phyloP scores from a whole-genome alignment of 495 filamentous ascomycete genomes.

The Podospora pseudopauciseta region DNA sequence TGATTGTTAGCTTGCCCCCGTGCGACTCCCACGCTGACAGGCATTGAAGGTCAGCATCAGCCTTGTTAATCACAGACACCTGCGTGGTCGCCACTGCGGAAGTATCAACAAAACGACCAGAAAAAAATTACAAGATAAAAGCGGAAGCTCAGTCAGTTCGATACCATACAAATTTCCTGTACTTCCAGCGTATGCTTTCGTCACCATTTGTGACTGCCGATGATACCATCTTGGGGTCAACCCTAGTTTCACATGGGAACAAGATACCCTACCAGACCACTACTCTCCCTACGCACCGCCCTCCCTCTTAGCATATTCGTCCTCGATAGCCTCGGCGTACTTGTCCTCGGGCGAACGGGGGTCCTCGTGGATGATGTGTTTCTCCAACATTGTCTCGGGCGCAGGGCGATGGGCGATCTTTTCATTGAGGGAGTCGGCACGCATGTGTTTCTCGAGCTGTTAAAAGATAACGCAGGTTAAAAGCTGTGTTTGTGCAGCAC shows the following conservation, averaged over 20 bases:
- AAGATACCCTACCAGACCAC: background rate
- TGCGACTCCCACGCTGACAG: too few species aligned
- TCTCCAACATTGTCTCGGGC: slow-evolving; percentile 68
- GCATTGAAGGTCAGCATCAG: too few species aligned
- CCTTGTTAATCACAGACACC: too few species aligned
- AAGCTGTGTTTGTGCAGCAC: background rate
- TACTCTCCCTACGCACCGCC: slow-evolving; percentile 39
- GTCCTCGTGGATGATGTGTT: slow-evolving; percentile 70
- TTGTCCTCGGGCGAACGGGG: slow-evolving; percentile 50
- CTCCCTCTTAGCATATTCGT: slow-evolving; percentile 50
- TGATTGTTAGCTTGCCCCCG: too few species aligned
- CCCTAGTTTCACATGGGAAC: background rate
- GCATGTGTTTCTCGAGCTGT: slow-evolving; percentile 76
- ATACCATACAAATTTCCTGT: background rate
- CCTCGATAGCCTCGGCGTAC: slow-evolving; percentile 48
- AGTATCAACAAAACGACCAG: background rate
- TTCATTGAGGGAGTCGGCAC: slow-evolving; percentile 76
- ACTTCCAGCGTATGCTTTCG: background rate
- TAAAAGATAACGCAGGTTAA: background rate
- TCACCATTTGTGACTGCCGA: background rate
- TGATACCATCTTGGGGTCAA: background rate
- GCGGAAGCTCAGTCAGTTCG: background rate
- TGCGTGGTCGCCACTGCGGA: background rate
- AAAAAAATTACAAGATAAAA: background rate
- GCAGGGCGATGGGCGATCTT: slow-evolving; percentile 72